These are phyloP conservation scores for Parascedosporium putredinis DNA, from an alignment of 2,329 filamentous ascomycete species.

Conservation along the genomic window DNA sequence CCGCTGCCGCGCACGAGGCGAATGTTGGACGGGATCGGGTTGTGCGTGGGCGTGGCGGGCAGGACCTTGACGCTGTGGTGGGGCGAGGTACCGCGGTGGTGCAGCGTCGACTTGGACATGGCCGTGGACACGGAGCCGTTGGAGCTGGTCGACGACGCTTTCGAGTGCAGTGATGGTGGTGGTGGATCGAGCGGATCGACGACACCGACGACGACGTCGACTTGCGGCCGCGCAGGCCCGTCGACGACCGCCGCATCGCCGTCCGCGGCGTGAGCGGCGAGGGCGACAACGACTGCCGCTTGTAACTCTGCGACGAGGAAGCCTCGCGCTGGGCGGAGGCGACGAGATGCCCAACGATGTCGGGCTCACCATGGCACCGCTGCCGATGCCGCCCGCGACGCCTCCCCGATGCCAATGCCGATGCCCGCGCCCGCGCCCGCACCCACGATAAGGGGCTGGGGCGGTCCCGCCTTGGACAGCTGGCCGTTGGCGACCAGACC, in stretches of 20 bases:
- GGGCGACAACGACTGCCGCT: conserved; percentile 74
- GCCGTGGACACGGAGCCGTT: conserved; percentile 60
- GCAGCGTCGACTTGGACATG: conserved; percentile 55
- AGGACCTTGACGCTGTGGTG: conserved; percentile 93
- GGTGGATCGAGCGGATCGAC: conserved; percentile 82
- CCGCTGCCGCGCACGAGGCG: conserved; percentile 61
- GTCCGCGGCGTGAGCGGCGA: conserved; percentile 81
- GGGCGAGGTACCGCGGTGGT: conserved; percentile 57
- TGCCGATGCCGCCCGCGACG: neutral
- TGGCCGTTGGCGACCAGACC: conserved; percentile 43
- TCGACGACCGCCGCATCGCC: conserved; percentile 71
- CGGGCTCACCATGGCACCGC: neutral
- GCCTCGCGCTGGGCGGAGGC: conserved; percentile 19
- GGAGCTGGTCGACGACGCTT: conserved; percentile 86
- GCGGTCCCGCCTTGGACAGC: conserved; percentile 16
- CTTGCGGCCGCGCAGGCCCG: conserved; percentile 78
- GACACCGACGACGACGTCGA: conserved; percentile 94
- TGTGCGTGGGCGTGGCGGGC: conserved; percentile 70
- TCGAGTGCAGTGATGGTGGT: conserved; percentile 83
- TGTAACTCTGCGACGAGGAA: conserved; percentile 28
- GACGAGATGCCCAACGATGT: conserved; percentile 25
- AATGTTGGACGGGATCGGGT: conserved; percentile 73
- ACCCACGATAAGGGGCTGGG: no score
- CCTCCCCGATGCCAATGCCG: neutral
- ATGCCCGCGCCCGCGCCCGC: no score